phyloP scores from a whole-genome alignment of 2,329 filamentous ascomycete genomes.

The Pseudopyrenochaeta lycopersici region DNA sequence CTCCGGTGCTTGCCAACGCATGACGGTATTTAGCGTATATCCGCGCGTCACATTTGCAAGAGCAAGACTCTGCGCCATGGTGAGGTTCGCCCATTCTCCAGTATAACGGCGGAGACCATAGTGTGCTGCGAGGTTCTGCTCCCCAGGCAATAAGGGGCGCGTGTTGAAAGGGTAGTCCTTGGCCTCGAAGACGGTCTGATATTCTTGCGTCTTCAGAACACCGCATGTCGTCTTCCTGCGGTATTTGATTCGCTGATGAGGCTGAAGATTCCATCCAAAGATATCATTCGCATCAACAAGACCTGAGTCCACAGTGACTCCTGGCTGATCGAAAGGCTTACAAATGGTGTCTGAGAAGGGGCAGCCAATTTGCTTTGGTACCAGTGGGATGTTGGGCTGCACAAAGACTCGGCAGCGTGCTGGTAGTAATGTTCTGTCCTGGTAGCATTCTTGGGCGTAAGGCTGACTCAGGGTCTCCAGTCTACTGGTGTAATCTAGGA shows the following conservation, averaged over 20 bases:
- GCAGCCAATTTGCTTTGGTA: background rate
- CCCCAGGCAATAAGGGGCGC: slow-evolving; percentile 1
- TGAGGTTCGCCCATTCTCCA: slow-evolving; percentile 6
- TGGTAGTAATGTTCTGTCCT: slow-evolving; percentile 1
- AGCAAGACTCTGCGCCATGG: slow-evolving; percentile 5
- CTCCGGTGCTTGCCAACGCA: slow-evolving; percentile 1
- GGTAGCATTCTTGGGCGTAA: slow-evolving; percentile 19
- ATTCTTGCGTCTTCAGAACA: slow-evolving; percentile 2
- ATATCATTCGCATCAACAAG: slow-evolving; percentile 7
- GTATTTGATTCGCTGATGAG: slow-evolving; percentile 3
- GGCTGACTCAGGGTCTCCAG: slow-evolving; percentile 6
- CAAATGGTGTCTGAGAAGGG: slow-evolving; percentile 15
- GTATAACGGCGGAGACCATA: slow-evolving; percentile 4
- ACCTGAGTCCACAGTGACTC: slow-evolving; percentile 10
- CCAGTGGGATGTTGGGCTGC: slow-evolving; percentile 1
- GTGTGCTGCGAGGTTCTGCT: slow-evolving; percentile 3
- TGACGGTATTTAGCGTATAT: slow-evolving; percentile 5
- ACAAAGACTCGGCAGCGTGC: slow-evolving; percentile 5
- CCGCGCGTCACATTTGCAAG: slow-evolving; percentile 6
- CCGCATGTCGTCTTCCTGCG: slow-evolving; percentile 10
- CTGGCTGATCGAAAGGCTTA: slow-evolving; percentile 1
- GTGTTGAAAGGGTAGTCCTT: slow-evolving; percentile 11
- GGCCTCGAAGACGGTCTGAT: slow-evolving; percentile 3
- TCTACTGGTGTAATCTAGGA: slow-evolving; percentile 5
- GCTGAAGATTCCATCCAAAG: slow-evolving; percentile 8